Evolutionary conservation across 208 protist genomes (phyloP).

Genomic region (Acanthamoeba lenticulata): DNA sequence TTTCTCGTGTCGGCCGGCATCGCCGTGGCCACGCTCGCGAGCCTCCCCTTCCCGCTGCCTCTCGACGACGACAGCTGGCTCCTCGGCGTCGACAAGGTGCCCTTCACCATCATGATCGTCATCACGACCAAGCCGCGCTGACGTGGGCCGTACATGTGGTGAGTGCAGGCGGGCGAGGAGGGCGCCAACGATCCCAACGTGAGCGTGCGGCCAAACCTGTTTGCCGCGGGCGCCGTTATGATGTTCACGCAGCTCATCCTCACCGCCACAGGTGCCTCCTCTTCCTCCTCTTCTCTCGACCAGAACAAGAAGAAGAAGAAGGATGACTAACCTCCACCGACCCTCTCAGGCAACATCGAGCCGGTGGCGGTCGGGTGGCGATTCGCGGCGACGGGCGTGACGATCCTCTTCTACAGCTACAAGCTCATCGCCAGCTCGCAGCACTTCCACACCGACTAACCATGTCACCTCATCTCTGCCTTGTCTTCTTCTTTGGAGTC

Average conservation of each 20-base stretch:
- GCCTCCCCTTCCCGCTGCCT: constrained; percentile 26
- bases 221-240: neutral
- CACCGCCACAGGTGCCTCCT: neutral
- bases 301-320: neutral
- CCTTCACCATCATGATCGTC: neutral
- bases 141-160: neutral
- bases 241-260: constrained; percentile 47
- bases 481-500: neutral
- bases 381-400: neutral
- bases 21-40: neutral
- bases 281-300: neutral
- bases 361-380: constrained; percentile 32
- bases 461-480: neutral
- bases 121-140: neutral
- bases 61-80: constrained; percentile 54
- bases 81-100: neutral
- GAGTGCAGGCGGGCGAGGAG: neutral
- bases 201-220: constrained; percentile 26
- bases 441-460: constrained; percentile 44
- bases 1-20: neutral
- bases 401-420: constrained; percentile 41
- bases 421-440: constrained; percentile 38
- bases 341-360: constrained; percentile 22
- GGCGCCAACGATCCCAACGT: neutral
- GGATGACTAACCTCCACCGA: too few relatives aligned